Evolutionary conservation across 176 grass and related monocot genomes (phyloP).

Genomic region (maize (Zea mays)): Zm-B73-REFERENCE-NAM-5.0 NC_050104.1:154426001-154426500

Average conservation of each 20-base stretch:
- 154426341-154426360: constrained; percentile 20
- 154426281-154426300: neutral
- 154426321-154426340: neutral
- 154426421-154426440: constrained; percentile 19
- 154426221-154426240: neutral
- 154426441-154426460: constrained; percentile 39
- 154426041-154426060: neutral
- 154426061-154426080: neutral
- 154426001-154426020: neutral
- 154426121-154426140: neutral
- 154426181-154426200: constrained; percentile 13
- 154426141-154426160: neutral
- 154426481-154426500: constrained; percentile 18
- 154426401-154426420: constrained; percentile 42
- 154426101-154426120: constrained; percentile 26
- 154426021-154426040: constrained; percentile 19
- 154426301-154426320: neutral
- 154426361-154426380: neutral
- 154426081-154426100: neutral
- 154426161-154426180: constrained; percentile 2
- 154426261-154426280: constrained; percentile 19
- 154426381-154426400: constrained; percentile 27
- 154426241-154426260: constrained; percentile 1
- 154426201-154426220: neutral
- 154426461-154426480: constrained; percentile 27